Percentiles rank a stretch among this genome's conserved stretches.
These are phyloP conservation scores for Boletus nobilissimus DNA, from an alignment of 1,284 basidiomycete species.

Conservation along the genomic window DNA sequence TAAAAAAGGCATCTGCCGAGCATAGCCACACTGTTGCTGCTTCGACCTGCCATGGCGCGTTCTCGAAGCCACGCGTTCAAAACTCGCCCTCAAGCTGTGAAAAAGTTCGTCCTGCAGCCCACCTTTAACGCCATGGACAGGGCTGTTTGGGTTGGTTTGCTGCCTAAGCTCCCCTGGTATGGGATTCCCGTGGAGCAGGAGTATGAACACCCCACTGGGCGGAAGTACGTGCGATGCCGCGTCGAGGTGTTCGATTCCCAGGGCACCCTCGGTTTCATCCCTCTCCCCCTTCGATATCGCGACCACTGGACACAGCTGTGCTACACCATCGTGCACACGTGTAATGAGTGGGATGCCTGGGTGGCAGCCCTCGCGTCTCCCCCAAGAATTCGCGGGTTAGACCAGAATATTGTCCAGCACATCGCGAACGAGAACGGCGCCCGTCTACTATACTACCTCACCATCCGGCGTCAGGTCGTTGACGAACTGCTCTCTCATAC, in stretches of 20 bases:
- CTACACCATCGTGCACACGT: background rate
- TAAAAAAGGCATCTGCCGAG: background rate
- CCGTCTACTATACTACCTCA: background rate
- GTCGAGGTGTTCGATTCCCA: background rate
- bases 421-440: background rate
- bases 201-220: background rate
- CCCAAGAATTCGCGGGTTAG: background rate
- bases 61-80: background rate
- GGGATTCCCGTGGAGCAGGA: background rate
- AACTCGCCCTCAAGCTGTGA: background rate
- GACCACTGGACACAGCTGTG: background rate
- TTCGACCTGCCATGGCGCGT: background rate
- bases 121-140: background rate
- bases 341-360: background rate
- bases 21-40: background rate
- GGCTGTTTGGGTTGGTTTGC: background rate
- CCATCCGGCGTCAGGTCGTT: background rate
- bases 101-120: background rate
- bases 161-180: background rate
- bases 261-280: background rate
- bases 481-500: background rate
- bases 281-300: background rate
- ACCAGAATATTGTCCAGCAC: background rate
- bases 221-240: background rate
- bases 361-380: background rate